Conservation (phyloP, 2,329 filamentous ascomycete genomes). For the Colletotrichum sp. region DNA sequence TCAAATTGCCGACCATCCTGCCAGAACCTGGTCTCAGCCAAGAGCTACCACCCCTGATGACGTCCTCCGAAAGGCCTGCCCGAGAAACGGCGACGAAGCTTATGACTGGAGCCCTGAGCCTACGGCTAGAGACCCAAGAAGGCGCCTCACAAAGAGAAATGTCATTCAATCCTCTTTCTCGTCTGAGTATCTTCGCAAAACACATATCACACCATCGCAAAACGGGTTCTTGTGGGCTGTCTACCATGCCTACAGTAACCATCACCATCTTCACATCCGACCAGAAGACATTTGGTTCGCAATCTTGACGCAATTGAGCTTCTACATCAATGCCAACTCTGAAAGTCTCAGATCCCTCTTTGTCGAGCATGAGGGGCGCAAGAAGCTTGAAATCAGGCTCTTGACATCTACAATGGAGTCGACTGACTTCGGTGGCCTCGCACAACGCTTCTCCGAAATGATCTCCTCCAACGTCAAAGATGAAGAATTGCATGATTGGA, state of each 20-base stretch:
- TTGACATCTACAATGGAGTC: too few relatives aligned
- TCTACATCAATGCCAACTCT: conserved; percentile 50
- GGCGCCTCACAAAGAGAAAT: neutral
- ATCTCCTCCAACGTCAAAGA: conserved; percentile 48
- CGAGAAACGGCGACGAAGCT: fast-evolving
- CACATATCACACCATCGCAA: neutral
- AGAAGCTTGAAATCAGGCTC: conserved; percentile 14
- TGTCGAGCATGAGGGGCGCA: conserved; percentile 42
- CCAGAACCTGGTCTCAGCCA: neutral
- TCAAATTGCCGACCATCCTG: neutral
- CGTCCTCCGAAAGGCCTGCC: neutral
- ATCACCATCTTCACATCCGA: conserved; percentile 51
- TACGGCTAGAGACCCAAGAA: too few relatives aligned
- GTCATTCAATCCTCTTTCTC: neutral
- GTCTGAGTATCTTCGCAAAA: neutral
- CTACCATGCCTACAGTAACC: conserved; percentile 45
- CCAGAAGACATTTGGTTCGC: conserved; percentile 60
- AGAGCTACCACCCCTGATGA: neutral
- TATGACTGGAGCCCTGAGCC: neutral
- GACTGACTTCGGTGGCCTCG: conserved; percentile 26
- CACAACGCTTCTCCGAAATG: conserved; percentile 39
- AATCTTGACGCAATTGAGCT: conserved; percentile 52
- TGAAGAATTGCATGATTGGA: conserved; percentile 45
- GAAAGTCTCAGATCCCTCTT: conserved; percentile 48
- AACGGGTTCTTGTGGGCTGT: conserved; percentile 45